Conservation (phyloP, 2,329 filamentous ascomycete species). For the Arthrinium puccinioides region DNA sequence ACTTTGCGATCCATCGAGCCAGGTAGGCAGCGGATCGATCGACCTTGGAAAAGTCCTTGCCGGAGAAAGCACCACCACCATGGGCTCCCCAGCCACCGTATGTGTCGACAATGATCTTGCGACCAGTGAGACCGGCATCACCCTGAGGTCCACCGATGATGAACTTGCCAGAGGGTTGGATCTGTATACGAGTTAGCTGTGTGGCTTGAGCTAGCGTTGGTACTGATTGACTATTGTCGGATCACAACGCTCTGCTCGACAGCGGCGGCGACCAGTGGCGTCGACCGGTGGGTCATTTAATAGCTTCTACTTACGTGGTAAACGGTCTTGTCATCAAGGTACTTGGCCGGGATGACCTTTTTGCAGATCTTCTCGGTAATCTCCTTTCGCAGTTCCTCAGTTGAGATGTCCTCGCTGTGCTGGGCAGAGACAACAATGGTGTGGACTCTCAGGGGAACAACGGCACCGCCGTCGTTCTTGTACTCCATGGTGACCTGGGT, state of each 20-base stretch:
- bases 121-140: constrained; percentile 96
- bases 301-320: constrained; percentile 92
- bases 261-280: too few relatives aligned
- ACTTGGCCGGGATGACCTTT: constrained; percentile 85
- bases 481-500: constrained; percentile 99
- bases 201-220: too few relatives aligned
- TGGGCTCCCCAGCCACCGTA: constrained; percentile 99
- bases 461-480: constrained; percentile 89
- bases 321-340: constrained; percentile 86
- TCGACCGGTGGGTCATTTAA: too few relatives aligned
- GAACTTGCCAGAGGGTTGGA: constrained; percentile 97
- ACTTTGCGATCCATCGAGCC: constrained; percentile 98
- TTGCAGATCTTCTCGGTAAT: constrained; percentile 97
- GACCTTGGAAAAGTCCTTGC: constrained; percentile 99
- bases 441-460: constrained; percentile 87
- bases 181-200: too few relatives aligned
- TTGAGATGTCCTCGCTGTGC: constrained; percentile 81
- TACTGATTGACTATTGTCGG: too few relatives aligned
- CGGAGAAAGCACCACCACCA: constrained; percentile 99
- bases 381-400: constrained; percentile 86
- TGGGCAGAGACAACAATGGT: constrained; percentile 96
- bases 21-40: constrained; percentile 97
- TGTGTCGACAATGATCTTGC: constrained; percentile 99
- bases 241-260: too few relatives aligned
- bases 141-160: constrained; percentile 99